Conservation (phyloP, 2,329 filamentous ascomycete genomes). For the Penicillium sclerotiorum region DNA sequence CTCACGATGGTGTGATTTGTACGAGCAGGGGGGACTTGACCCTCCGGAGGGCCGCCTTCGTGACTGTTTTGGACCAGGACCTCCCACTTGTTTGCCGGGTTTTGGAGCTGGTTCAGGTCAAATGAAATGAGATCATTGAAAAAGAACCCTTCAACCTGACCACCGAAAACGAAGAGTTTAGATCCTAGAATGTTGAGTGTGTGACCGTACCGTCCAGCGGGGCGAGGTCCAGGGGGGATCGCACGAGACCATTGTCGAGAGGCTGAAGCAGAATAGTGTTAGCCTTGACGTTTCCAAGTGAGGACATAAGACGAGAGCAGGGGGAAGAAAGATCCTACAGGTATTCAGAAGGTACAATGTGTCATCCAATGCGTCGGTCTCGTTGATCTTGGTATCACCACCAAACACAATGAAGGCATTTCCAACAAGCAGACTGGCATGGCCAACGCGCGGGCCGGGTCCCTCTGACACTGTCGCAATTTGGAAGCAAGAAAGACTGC, state of each 20-base stretch:
- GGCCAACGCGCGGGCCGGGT: conserved; percentile 90
- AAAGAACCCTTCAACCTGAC: conserved; percentile 95
- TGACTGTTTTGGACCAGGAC: conserved; percentile 79
- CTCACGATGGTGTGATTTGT: conserved; percentile 94
- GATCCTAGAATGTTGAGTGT: conserved; percentile 95
- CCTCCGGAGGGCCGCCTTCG: conserved; percentile 56
- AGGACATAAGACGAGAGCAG: too few relatives aligned
- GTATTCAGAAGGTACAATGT: conserved; percentile 96
- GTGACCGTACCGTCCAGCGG: conserved; percentile 91
- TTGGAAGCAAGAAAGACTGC: conserved; percentile 86
- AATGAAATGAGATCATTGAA: conserved; percentile 98
- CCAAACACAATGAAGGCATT: conserved; percentile 99
- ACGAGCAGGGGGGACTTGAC: conserved; percentile 77
- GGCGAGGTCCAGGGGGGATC: conserved; percentile 80
- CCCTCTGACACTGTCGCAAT: conserved; percentile 91
- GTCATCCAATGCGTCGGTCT: conserved; percentile 87
- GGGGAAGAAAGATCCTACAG: conserved; percentile 74
- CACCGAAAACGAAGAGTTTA: conserved; percentile 96
- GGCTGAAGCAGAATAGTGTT: too few relatives aligned
- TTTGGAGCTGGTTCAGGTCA: conserved; percentile 91
- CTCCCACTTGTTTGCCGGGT: conserved; percentile 90
- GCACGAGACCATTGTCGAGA: conserved; percentile 98
- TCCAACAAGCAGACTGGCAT: conserved; percentile 89
- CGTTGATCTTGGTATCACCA: conserved; percentile 96
- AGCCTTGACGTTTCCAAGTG: too few relatives aligned